Percentiles rank a stretch among this genome's conserved stretches.
Evolutionary conservation across 202 grass and related monocot genomes (phyloP).

Genomic region (Setaria viridis): DNA sequence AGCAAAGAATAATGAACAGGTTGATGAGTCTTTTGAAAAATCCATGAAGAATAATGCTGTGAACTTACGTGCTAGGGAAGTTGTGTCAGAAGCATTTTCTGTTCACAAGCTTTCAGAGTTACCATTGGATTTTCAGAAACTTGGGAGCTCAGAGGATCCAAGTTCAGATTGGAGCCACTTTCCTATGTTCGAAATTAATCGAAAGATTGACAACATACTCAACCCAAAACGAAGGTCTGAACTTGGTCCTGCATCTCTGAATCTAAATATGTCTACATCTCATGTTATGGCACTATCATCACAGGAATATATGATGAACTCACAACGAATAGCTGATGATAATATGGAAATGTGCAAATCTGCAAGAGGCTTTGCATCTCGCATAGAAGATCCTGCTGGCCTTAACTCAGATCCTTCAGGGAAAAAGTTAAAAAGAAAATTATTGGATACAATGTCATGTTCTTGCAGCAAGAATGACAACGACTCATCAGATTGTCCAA

Average conservation of each 20-base stretch:
- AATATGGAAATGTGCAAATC: conserved; percentile 41
- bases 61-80: conserved; percentile 33
- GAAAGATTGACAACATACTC: conserved; percentile 42
- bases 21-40: conserved; percentile 19
- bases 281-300: conserved; percentile 48
- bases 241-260: not conserved
- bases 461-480: conserved; percentile 37
- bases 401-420: conserved; percentile 35
- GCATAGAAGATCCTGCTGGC: conserved; percentile 33
- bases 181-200: conserved; percentile 53
- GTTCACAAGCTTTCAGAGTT: conserved; percentile 46
- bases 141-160: conserved; percentile 43
- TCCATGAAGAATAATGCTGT: conserved; percentile 35
- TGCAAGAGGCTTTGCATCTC: conserved; percentile 30
- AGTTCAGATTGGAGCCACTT: conserved; percentile 51
- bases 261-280: conserved; percentile 39
- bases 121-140: conserved; percentile 36
- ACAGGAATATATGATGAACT: conserved; percentile 43
- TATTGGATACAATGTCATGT: conserved; percentile 37
- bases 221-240: conserved; percentile 45
- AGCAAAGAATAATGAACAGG: conserved; percentile 15
- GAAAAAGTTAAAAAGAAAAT: conserved; percentile 40
- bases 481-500: conserved; percentile 37
- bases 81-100: conserved; percentile 56
- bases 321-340: conserved; percentile 33